Conservation (phyloP, 192 early-diverging fungal species). For the Linnemannia elongata region DNA sequence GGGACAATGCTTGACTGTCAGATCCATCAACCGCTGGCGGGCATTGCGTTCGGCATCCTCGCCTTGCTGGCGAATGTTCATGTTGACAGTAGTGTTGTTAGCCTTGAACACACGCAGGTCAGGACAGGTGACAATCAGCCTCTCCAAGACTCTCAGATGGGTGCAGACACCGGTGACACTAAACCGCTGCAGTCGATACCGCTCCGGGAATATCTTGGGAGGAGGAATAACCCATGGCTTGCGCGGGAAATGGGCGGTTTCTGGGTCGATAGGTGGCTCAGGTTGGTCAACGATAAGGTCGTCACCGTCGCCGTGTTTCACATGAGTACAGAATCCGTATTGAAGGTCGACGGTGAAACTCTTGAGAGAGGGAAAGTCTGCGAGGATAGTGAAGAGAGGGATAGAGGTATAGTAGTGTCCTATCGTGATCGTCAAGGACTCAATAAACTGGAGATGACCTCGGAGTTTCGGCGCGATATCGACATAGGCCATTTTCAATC, state of each 20-base stretch:
- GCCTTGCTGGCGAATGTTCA: not conserved
- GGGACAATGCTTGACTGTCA: not conserved
- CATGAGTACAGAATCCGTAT: too few relatives aligned
- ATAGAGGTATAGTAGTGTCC: not conserved
- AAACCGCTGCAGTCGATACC: slow-evolving; percentile 27
- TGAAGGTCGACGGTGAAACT: not conserved
- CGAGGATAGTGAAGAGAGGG: slow-evolving; percentile 11
- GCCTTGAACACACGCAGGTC: slow-evolving; percentile 22
- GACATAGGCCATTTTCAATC: not conserved
- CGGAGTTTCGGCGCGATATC: not conserved
- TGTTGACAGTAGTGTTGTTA: not conserved
- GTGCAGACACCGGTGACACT: not conserved
- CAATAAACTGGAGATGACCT: not conserved
- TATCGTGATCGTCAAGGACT: not conserved
- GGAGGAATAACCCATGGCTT: slow-evolving; percentile 17
- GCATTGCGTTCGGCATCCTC: not conserved
- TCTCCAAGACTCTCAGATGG: slow-evolving; percentile 25
- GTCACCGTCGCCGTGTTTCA: not conserved
- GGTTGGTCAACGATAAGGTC: not conserved
- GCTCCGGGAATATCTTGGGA: slow-evolving; percentile 9
- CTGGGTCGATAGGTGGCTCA: slow-evolving; percentile 6
- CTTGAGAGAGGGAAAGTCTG: not conserved
- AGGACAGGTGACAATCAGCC: slow-evolving; percentile 27
- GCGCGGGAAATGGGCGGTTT: slow-evolving; percentile 25
- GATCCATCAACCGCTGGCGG: not conserved